These are phyloP conservation scores for Leptosphaerulina australis DNA, from an alignment of 2,329 filamentous ascomycete genomes.

Conservation along the genomic window DNA sequence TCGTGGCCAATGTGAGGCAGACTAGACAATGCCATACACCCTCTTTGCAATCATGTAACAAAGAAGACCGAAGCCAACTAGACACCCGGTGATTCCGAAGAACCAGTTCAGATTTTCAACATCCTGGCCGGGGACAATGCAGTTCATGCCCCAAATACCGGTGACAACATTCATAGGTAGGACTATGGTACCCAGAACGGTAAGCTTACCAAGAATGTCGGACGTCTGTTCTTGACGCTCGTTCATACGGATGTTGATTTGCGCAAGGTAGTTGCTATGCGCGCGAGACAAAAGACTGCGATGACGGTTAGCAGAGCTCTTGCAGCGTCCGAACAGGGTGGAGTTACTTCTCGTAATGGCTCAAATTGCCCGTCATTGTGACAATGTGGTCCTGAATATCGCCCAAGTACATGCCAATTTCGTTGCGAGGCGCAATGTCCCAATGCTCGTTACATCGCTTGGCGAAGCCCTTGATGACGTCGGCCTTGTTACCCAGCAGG, in stretches of 20 bases:
- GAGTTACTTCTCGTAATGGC: slow-evolving; percentile 91
- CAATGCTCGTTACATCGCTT: slow-evolving; percentile 98
- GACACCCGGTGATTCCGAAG: slow-evolving; percentile 68
- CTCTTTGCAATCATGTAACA: slow-evolving; percentile 85
- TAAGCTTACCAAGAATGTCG: slow-evolving; percentile 92
- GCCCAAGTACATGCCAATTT: slow-evolving; percentile 96
- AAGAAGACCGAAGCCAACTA: slow-evolving; percentile 77
- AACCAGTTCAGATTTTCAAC: slow-evolving; percentile 68
- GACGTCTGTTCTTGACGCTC: slow-evolving; percentile 95
- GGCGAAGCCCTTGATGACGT: slow-evolving; percentile 98
- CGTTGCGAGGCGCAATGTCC: slow-evolving; percentile 91
- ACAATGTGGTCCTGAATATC: slow-evolving; percentile 99
- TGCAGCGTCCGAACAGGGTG: background rate
- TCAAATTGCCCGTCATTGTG: slow-evolving; percentile 96
- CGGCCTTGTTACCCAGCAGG: slow-evolving; percentile 92
- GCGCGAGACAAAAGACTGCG: slow-evolving; percentile 82
- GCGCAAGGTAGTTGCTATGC: slow-evolving; percentile 96
- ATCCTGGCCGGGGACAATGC: slow-evolving; percentile 88
- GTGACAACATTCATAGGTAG: slow-evolving; percentile 99
- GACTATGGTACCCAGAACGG: slow-evolving; percentile 94
- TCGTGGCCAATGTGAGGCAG: background rate
- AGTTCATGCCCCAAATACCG: slow-evolving; percentile 97
- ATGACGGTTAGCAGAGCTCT: slow-evolving; percentile 19
- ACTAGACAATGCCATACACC: slow-evolving; percentile 50
- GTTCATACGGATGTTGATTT: slow-evolving; percentile 99